phyloP scores from a whole-genome alignment of 129 eudicot genomes.

The Deinandra increscens region DNA sequence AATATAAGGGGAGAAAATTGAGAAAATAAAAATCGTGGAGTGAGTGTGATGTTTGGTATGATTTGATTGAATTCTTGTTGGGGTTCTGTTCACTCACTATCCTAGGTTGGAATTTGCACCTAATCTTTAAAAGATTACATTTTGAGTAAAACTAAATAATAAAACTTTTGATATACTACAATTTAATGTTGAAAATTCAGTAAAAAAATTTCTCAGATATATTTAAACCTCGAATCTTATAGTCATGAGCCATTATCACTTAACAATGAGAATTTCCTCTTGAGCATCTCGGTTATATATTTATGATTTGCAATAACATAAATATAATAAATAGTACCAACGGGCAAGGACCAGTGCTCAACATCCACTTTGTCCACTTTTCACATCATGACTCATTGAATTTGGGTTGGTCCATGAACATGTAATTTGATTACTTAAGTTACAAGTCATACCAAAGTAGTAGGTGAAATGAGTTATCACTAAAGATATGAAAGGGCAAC shows the following conservation, averaged over 20 bases:
- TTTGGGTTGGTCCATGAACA: neutral
- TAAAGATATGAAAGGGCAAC: neutral
- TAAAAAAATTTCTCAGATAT: too few relatives aligned
- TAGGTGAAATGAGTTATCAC: neutral
- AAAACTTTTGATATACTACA: neutral
- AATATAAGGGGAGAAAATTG: constrained; percentile 17
- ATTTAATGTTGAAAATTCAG: neutral
- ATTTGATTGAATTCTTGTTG: neutral
- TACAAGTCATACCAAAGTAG: neutral
- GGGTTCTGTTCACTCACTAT: constrained; percentile 28
- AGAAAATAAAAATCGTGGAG: neutral
- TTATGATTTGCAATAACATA: too few relatives aligned
- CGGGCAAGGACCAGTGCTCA: too few relatives aligned
- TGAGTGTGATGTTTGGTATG: constrained; percentile 29
- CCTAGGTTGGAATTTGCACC: constrained; percentile 27
- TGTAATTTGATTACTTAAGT: constrained; percentile 1
- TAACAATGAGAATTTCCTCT: too few relatives aligned
- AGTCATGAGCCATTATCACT: too few relatives aligned
- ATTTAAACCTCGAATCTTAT: too few relatives aligned
- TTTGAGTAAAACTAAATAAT: neutral
- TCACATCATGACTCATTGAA: neutral
- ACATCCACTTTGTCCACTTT: neutral
- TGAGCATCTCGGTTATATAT: too few relatives aligned
- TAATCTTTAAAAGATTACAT: neutral
- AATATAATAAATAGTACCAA: too few relatives aligned